Evolutionary conservation across 2,329 filamentous ascomycete genomes (phyloP).

Genomic region (Zasmidium citrigriseum): DNA sequence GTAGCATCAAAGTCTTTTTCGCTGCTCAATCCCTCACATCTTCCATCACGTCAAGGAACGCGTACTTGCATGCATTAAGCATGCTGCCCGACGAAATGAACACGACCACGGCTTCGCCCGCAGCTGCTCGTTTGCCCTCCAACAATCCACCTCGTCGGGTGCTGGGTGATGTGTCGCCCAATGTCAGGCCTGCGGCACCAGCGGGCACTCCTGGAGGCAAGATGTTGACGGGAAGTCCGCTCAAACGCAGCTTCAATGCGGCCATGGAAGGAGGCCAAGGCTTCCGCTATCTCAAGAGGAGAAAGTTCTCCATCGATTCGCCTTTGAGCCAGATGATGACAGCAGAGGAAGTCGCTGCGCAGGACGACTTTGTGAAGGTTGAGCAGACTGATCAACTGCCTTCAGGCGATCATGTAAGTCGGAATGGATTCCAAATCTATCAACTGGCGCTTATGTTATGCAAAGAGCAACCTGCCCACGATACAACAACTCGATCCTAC

Average conservation of each 20-base stretch:
- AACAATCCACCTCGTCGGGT: conserved; percentile 20
- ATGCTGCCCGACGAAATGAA: background rate
- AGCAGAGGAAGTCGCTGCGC: background rate
- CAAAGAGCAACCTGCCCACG: conserved; percentile 7
- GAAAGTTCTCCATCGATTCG: conserved; percentile 23
- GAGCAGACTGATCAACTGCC: background rate
- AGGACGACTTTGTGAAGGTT: background rate
- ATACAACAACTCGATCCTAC: conserved; percentile 26
- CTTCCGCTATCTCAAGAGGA: conserved; percentile 37
- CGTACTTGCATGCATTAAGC: background rate
- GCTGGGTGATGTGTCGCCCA: conserved; percentile 35
- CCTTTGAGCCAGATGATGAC: conserved; percentile 7
- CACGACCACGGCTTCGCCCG: background rate
- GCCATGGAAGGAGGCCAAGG: conserved; percentile 32
- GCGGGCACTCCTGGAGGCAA: conserved; percentile 20
- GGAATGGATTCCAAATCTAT: background rate
- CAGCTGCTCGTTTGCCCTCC: conserved; percentile 9
- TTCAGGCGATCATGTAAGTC: background rate
- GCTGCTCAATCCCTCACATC: background rate
- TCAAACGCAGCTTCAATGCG: conserved; percentile 36
- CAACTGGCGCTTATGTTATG: background rate
- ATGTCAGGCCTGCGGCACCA: conserved; percentile 24
- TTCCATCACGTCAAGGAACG: background rate
- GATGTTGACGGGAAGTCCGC: conserved; percentile 28
- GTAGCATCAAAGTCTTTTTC: background rate